phyloP scores from a whole-genome alignment of 257 asterid species.

The Marsdenia floribunda region DNA sequence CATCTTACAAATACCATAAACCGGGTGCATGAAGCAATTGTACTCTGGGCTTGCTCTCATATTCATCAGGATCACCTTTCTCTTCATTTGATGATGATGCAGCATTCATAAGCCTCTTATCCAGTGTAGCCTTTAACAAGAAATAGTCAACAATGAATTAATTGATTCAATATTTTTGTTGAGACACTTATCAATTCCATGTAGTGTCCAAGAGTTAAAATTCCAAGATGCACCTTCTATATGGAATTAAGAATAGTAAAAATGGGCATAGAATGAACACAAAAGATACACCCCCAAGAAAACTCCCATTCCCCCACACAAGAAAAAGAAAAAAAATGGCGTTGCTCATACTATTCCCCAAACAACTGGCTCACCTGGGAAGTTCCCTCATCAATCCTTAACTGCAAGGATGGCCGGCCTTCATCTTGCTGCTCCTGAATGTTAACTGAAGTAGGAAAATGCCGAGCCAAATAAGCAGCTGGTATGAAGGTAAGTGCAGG shows the following conservation, averaged over 20 bases:
- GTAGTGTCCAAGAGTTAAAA: not conserved
- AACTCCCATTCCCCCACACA: not conserved
- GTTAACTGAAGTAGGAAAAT: constrained; percentile 46
- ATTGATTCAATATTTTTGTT: constrained; percentile 12
- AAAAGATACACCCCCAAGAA: not conserved
- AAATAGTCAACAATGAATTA: constrained; percentile 14
- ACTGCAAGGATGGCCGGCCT: constrained; percentile 29
- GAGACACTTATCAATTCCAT: not conserved
- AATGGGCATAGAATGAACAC: not conserved
- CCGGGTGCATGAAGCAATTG: constrained; percentile 52
- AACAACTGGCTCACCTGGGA: constrained; percentile 33
- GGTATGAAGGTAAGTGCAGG: constrained; percentile 41
- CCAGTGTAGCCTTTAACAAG: constrained; percentile 49
- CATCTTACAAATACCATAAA: constrained; percentile 79
- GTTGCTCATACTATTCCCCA: not conserved
- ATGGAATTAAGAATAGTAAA: not conserved
- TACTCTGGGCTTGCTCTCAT: constrained; percentile 29
- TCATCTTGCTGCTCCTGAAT: constrained; percentile 50
- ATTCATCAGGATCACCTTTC: constrained; percentile 32
- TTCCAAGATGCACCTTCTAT: not conserved
- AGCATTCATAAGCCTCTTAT: constrained; percentile 28
- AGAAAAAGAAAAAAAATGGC: not conserved
- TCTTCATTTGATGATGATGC: constrained; percentile 35
- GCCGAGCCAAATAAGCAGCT: constrained; percentile 45
- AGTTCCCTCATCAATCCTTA: constrained; percentile 37